A percentile compares a stretch with the other conserved stretches of the same genome.
Evolutionary conservation across 495 filamentous ascomycete species (phyloP).

Genomic region (Aspergillus cavernicola): DNA sequence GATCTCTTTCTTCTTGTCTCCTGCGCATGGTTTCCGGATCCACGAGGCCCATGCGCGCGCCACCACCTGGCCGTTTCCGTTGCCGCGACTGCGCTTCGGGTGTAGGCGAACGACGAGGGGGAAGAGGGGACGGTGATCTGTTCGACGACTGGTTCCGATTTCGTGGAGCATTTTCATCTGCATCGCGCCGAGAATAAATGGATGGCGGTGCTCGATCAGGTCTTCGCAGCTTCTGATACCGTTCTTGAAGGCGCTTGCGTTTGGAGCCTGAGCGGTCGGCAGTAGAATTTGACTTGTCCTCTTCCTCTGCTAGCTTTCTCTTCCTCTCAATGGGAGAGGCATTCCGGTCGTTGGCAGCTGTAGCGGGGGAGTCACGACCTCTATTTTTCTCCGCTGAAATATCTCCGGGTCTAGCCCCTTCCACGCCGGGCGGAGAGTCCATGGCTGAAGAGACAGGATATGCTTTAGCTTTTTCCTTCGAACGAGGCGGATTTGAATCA

Average conservation of each 20-base stretch:
- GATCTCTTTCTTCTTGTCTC: constrained; percentile 62
- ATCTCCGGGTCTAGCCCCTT: background rate
- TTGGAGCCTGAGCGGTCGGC: constrained; percentile 30
- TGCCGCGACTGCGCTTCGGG: constrained; percentile 53
- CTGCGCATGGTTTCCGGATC: constrained; percentile 67
- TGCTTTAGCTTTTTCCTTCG: background rate
- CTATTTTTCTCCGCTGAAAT: constrained; percentile 11
- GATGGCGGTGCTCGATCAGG: constrained; percentile 38
- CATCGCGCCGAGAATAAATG: constrained; percentile 42
- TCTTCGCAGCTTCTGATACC: constrained; percentile 38
- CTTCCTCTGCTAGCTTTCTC: constrained; percentile 26
- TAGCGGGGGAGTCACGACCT: background rate
- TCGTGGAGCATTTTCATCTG: constrained; percentile 18
- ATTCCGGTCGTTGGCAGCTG: constrained; percentile 14
- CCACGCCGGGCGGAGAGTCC: background rate
- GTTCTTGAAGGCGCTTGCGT: constrained; percentile 43
- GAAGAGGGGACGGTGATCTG: constrained; percentile 35
- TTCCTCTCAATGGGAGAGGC: constrained; percentile 24
- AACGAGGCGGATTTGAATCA: background rate
- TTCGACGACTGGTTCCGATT: constrained; percentile 22
- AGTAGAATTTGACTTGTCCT: constrained; percentile 15
- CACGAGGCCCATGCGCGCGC: constrained; percentile 67
- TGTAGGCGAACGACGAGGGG: constrained; percentile 36
- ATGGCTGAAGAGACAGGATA: background rate
- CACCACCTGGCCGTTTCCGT: constrained; percentile 82